These are phyloP conservation scores for Kodamaea sp. DNA, from an alignment of 1,139 yeast species.

Conservation along the genomic window DNA sequence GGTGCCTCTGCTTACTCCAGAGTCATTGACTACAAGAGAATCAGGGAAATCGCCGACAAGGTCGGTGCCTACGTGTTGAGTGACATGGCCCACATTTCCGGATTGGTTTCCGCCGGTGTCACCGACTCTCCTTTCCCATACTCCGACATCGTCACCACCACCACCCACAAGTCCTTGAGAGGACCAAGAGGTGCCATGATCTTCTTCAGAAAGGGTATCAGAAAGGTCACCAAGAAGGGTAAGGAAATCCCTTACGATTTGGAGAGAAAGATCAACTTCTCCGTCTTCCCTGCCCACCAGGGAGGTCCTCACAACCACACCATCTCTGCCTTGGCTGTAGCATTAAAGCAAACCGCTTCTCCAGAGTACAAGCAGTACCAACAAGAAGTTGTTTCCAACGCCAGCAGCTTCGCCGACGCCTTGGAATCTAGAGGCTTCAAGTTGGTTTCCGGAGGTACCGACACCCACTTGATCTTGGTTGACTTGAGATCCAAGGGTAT, in stretches of 20 bases:
- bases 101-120: conserved; percentile 90
- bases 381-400: conserved; percentile 76
- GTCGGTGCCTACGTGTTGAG: conserved; percentile 90
- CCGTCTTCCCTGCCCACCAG: conserved; percentile 98
- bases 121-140: conserved; percentile 91
- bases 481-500: conserved; percentile 81
- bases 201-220: conserved; percentile 89
- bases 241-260: conserved; percentile 84
- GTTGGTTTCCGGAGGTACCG: conserved; percentile 91
- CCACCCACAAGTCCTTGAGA: conserved; percentile 95
- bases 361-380: conserved; percentile 90
- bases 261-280: conserved; percentile 88
- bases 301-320: conserved; percentile 99
- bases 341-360: conserved; percentile 82
- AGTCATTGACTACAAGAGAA: conserved; percentile 84
- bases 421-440: conserved; percentile 68
- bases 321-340: conserved; percentile 92
- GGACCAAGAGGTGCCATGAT: conserved; percentile 99
- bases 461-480: conserved; percentile 87
- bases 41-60: conserved; percentile 85
- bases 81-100: conserved; percentile 97
- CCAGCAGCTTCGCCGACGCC: conserved; percentile 72
- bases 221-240: conserved; percentile 84
- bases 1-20: conserved; percentile 97
- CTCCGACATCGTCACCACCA: conserved; percentile 95